These are phyloP conservation scores for Fomitopsis betulina DNA, from an alignment of 1,284 basidiomycete genomes.

Conservation along the genomic window DNA sequence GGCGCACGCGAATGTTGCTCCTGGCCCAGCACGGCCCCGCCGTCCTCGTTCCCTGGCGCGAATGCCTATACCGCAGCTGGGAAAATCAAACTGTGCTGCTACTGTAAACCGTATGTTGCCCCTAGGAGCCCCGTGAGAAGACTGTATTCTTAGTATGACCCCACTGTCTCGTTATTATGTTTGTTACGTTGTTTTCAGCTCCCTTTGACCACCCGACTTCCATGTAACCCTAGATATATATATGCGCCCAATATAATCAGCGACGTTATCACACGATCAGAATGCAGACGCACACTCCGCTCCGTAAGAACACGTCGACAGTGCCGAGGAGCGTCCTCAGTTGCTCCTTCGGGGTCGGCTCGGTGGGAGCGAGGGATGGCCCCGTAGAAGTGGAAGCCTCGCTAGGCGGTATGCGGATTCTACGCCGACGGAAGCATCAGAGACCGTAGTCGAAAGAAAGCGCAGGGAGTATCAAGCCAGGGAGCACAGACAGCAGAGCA, in stretches of 20 bases:
- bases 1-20: conserved; percentile 47
- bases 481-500: background rate
- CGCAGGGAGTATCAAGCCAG: no score
- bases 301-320: no score
- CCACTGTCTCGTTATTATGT: background rate
- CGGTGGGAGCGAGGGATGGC: no score
- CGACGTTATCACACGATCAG: background rate
- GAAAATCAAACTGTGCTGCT: conserved; percentile 43
- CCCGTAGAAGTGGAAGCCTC: no score
- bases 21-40: conserved; percentile 29
- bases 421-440: background rate
- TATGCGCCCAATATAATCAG: background rate
- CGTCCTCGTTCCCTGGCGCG: conserved; percentile 57
- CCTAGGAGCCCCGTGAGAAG: background rate
- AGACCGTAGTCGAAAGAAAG: background rate
- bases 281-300: no score
- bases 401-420: no score
- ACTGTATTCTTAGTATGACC: background rate
- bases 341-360: no score
- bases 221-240: conserved; percentile 2
- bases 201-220: background rate
- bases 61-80: conserved; percentile 49
- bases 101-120: conserved; percentile 27
- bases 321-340: background rate
- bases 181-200: background rate